Base-by-base conservation (phyloP, 768 basidiomycete genomes). In the Tricholoma bakamatsutake region DNA sequence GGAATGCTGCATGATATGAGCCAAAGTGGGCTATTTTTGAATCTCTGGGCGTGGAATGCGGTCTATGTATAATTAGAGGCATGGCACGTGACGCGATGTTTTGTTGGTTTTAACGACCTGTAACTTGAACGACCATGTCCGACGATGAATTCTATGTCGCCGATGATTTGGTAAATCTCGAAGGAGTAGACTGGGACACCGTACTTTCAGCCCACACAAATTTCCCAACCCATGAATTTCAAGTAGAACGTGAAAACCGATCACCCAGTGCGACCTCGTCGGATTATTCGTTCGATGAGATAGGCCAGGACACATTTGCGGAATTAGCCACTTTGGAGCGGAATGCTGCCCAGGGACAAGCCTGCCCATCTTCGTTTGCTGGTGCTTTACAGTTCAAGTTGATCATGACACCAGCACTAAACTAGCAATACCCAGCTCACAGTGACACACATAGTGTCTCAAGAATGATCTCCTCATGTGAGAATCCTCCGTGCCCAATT, bases 101-200 rank as follows among this genome's bases (percentile, higher is more conserved):
- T n/a, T n/a, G n/a, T n/a, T n/a, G n/a, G n/a, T n/a, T n/a, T n/a
- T n/a, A n/a, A n/a, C n/a, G n/a, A n/a, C n/a, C n/a, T n/a, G n/a
- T n/a, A n/a, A n/a, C n/a, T n/a, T n/a, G 7, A 21, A 57, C 54
- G 33, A 58, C 39, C 53, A 73, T 74, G 69, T 71, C 73, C 28
- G 71, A 72, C 53, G 81, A 85, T 61, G 78, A 83, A 53, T 87
- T 79, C 55, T 80, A 81, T 59, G 61, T 67, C 51, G 55, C 82
- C 31, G 84, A 85, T 61, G 76, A 79, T 21, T 80, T 84, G 55
- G 75, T 75, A 3, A 76, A 75, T 13, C 45, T 82, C 18, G 73
- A 77, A 58, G 80, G 77, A 57, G 73, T 81, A 27, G 73, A 80
- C 61, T 80, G 79, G 77, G 69, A 69, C 5, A 55, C 60, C 12